These are phyloP conservation scores for Hamamelis virginiana DNA, from an alignment of 164 flowering plant genomes.

Conservation along the genomic window DNA sequence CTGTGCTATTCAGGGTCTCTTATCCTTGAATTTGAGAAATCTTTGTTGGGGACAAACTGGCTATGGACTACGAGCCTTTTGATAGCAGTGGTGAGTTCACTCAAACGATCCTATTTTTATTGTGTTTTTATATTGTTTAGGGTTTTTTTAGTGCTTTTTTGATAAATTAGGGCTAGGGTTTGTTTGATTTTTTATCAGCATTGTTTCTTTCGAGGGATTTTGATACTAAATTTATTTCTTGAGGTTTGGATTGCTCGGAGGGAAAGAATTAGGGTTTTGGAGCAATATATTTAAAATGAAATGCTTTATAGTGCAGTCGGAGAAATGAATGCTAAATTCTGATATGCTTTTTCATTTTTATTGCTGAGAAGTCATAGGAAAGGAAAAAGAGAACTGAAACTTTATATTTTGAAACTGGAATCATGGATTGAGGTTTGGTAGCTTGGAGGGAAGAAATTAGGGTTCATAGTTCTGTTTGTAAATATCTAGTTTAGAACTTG, in stretches of 20 bases:
- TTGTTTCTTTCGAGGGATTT: background rate
- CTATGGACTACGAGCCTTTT: conserved; percentile 37
- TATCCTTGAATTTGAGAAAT: background rate
- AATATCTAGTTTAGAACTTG: too few relatives aligned
- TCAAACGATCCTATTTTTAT: conserved; percentile 1
- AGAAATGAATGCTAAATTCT: too few relatives aligned
- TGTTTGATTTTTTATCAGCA: background rate
- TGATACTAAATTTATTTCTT: background rate
- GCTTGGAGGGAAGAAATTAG: background rate
- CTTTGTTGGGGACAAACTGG: conserved; percentile 20
- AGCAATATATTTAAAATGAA: too few relatives aligned
- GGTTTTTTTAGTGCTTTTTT: background rate
- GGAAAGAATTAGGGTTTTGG: too few relatives aligned
- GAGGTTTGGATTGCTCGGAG: too few relatives aligned
- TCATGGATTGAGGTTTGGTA: background rate
- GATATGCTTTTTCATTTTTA: too few relatives aligned
- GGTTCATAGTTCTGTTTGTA: background rate
- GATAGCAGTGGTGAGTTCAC: conserved; percentile 40
- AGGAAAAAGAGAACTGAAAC: too few relatives aligned
- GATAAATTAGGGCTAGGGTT: background rate
- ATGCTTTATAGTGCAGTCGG: too few relatives aligned
- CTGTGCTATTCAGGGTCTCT: background rate
- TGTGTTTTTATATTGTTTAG: background rate
- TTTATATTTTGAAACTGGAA: background rate
- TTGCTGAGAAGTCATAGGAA: too few relatives aligned